Conservation (phyloP, 106 monocot genomes). For the Dendrobium huoshanense region DNA sequence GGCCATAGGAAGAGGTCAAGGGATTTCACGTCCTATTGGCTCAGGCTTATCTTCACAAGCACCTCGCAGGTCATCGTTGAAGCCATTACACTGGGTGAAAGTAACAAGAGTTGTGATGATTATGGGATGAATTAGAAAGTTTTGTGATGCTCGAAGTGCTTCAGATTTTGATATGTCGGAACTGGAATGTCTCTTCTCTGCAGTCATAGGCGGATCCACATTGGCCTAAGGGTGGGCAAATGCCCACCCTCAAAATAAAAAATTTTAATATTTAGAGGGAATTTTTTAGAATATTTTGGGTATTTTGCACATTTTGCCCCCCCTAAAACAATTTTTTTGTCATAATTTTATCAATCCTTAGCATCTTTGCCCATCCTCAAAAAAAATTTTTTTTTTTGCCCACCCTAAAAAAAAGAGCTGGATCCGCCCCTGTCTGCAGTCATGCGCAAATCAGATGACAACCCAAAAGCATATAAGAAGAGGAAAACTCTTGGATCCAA, state of each 20-base stretch:
- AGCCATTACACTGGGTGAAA: constrained; percentile 98
- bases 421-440: too few relatives aligned
- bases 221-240: too few relatives aligned
- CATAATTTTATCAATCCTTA: too few relatives aligned
- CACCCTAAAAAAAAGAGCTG: too few relatives aligned
- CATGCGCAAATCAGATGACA: constrained; percentile 50
- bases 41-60: constrained; percentile 18
- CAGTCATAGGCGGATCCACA: too few relatives aligned
- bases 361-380: too few relatives aligned
- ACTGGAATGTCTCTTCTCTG: constrained; percentile 85
- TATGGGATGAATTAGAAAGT: constrained; percentile 92
- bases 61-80: constrained; percentile 57
- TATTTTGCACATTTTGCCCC: too few relatives aligned
- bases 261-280: too few relatives aligned
- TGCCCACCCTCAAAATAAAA: too few relatives aligned
- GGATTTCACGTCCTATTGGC: constrained; percentile 22
- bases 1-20: constrained; percentile 44
- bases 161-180: constrained; percentile 94
- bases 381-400: too few relatives aligned
- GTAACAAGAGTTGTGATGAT: constrained; percentile 79
- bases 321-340: too few relatives aligned
- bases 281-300: too few relatives aligned
- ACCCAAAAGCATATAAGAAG: constrained; percentile 64
- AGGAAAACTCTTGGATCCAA: constrained; percentile 90
- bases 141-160: constrained; percentile 58